Evolutionary conservation across 768 basidiomycete species (phyloP).

Genomic region (Boletus bicolor): DNA sequence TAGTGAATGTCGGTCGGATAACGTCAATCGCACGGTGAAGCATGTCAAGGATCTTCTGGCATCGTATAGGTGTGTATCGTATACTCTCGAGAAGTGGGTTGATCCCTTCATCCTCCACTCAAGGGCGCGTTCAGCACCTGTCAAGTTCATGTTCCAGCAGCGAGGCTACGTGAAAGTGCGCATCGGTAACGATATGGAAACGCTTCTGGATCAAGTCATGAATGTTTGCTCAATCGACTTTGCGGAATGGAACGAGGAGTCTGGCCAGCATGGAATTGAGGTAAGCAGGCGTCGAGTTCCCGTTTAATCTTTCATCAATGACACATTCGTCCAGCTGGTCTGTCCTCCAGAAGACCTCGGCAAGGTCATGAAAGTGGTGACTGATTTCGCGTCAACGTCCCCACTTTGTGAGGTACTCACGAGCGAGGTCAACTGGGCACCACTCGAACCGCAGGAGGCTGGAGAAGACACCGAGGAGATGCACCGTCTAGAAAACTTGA

Average conservation of each 20-base stretch:
- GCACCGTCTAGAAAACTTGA: constrained; percentile 39
- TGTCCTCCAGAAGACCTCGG: constrained; percentile 42
- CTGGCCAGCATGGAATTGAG: constrained; percentile 34
- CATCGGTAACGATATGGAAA: constrained; percentile 33
- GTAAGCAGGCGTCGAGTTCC: constrained; percentile 18
- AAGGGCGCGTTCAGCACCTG: constrained; percentile 61
- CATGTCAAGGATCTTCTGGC: constrained; percentile 52
- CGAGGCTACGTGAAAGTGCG: constrained; percentile 50
- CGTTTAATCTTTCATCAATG: neutral
- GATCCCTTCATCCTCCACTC: neutral
- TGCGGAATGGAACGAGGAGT: constrained; percentile 36
- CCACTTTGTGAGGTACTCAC: constrained; percentile 39
- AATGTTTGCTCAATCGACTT: constrained; percentile 45
- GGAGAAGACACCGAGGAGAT: constrained; percentile 36
- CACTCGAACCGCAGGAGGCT: constrained; percentile 39
- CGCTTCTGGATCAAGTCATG: constrained; percentile 40
- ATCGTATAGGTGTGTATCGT: constrained; percentile 41
- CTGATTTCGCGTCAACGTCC: constrained; percentile 21
- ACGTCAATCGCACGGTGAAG: constrained; percentile 58
- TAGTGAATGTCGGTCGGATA: constrained; percentile 64
- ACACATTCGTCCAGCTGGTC: constrained; percentile 36
- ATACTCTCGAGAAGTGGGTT: neutral
- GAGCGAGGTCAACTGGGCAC: constrained; percentile 55
- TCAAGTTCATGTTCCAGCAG: constrained; percentile 62
- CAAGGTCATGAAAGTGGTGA: constrained; percentile 37